Evolutionary conservation across 2,329 filamentous ascomycete genomes (phyloP), one percentile per base, ranked within the genome.

Genomic region (Penicillium sp.): DNA sequence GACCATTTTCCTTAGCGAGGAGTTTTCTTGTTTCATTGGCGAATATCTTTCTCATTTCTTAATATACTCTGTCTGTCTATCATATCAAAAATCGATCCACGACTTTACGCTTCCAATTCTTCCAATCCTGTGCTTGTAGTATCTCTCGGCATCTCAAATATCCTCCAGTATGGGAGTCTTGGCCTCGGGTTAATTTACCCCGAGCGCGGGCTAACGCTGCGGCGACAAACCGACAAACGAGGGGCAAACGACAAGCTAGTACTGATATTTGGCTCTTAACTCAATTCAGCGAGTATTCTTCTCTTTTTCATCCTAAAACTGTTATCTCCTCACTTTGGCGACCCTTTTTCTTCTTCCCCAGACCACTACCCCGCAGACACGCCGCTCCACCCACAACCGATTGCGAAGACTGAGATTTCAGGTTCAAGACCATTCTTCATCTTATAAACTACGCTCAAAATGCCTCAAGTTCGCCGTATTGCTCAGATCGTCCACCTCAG

Each of bases 401-500:
- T 24, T 35, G 49, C 28, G 22, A 35, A 26, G 22, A 17, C 12
- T 8, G 15, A 47, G 44, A 33, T 2, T 35, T 30, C 15, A 13
- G 8, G 9, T 4, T 2, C 7, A 54, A 38, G 15, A 17, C 9
- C 15, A 26, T 13, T 9, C 17, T n/a, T 26, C 10, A 13, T 17
- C 9, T 15, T 15, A 19, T n/a, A n/a, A n/a, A 38, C 22, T 2
- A 13, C 37, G 10, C 26, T 35, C n/a, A 64, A 50, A 61, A 72
- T 72, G 67, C 35, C 63, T 33, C 66, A 70, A 33, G 60, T 67
- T 45, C 72, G 70, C 37, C 70, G 89, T 62, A 84, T 92, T 68
- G 90, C 85, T 42, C 91, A 93, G 76, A 89, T 92, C 66, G 83
- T 93, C 58, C 88, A 87, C 72, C 84, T 94, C 59, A 90, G 88